These are phyloP conservation scores for Russula lepida DNA, from an alignment of 768 basidiomycete genomes.

Conservation along the genomic window DNA sequence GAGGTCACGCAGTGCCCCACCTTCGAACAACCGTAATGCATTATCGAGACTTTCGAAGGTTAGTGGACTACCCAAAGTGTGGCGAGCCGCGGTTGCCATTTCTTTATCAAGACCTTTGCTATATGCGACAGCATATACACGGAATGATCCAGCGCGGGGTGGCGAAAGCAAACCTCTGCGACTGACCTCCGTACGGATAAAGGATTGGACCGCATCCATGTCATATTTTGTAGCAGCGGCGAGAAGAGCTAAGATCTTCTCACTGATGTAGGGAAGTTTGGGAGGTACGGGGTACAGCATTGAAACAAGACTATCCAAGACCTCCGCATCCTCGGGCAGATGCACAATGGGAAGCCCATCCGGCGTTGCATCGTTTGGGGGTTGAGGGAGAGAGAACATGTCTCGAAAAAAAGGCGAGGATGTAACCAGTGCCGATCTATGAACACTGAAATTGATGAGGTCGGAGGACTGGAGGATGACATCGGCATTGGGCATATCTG, in stretches of 20 bases:
- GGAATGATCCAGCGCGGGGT: background rate
- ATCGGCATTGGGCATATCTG: background rate
- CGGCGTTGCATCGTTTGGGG: background rate
- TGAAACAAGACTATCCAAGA: background rate
- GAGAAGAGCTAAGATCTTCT: background rate
- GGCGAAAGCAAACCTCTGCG: background rate
- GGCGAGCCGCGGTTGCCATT: background rate
- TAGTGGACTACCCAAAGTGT: background rate
- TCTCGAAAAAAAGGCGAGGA: background rate
- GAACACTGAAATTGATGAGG: background rate
- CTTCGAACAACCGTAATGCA: background rate
- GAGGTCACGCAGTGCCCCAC: background rate
- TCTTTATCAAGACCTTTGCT: background rate
- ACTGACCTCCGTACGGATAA: background rate
- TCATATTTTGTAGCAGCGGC: background rate
- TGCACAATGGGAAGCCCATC: background rate
- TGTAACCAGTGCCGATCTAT: background rate
- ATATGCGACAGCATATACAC: background rate
- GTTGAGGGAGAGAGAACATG: background rate
- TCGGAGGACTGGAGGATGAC: background rate
- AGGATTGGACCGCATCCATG: background rate
- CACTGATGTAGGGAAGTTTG: background rate
- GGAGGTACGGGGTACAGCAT: background rate
- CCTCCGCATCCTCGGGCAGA: background rate
- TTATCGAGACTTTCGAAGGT: background rate